phyloP scores from a whole-genome alignment of 345 rosid species.

The Sonneratia alba region DNA sequence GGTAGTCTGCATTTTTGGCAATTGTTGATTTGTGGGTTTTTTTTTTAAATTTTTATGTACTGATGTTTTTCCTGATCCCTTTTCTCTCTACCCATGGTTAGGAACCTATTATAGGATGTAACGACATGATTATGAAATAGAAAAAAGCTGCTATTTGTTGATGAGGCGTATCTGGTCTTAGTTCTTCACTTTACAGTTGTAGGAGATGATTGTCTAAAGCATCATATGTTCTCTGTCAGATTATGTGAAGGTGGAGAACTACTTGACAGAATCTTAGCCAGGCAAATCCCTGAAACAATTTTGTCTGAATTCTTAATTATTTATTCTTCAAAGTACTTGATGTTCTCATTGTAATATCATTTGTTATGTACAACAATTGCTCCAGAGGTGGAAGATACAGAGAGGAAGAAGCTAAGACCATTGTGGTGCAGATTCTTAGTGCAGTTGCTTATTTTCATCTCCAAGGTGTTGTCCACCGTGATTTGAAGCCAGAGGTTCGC shows the following conservation, averaged over 20 bases:
- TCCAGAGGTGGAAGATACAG: constrained; percentile 89
- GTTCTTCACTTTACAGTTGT: background rate
- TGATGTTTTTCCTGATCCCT: background rate
- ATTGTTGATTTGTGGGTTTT: background rate
- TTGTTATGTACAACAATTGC: constrained; percentile 8
- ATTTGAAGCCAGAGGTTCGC: constrained; percentile 87
- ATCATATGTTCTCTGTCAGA: constrained; percentile 31
- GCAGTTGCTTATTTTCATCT: constrained; percentile 90
- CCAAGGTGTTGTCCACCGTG: constrained; percentile 98
- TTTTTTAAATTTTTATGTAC: no score
- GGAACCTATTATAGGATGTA: background rate
- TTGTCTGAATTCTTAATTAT: background rate
- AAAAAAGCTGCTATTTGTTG: background rate
- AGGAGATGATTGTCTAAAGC: constrained; percentile 3
- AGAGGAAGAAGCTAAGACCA: constrained; percentile 80
- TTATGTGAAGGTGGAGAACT: constrained; percentile 97
- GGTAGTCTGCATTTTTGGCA: background rate
- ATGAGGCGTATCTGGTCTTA: background rate
- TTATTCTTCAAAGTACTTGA: background rate
- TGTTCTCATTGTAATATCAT: background rate
- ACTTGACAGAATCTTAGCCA: constrained; percentile 78
- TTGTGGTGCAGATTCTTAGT: constrained; percentile 64
- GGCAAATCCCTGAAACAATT: constrained; percentile 29
- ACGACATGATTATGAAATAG: background rate
- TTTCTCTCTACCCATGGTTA: background rate